A percentile compares a stretch with the other conserved stretches of the same genome.
Conservation (phyloP, 1,284 basidiomycete species). For the Sanghuangporus sanghuang region DNA sequence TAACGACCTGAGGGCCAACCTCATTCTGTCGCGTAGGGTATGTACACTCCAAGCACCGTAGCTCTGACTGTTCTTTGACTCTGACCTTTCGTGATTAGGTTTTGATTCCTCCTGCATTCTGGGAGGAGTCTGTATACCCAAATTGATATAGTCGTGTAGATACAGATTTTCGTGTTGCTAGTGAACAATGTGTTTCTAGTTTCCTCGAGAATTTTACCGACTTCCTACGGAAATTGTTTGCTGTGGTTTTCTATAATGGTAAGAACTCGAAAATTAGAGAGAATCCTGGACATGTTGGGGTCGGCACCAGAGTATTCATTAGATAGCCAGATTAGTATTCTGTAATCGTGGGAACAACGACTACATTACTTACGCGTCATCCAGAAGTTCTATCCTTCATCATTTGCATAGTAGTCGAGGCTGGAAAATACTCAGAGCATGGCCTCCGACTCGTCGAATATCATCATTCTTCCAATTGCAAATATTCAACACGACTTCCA, state of each 20-base stretch:
- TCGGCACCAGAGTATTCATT: neutral
- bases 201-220: too few species aligned
- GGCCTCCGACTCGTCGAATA: neutral
- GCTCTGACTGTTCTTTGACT: neutral
- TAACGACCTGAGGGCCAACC: neutral
- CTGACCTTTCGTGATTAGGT: neutral
- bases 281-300: too few species aligned
- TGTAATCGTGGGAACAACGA: neutral
- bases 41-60: neutral
- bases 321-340: neutral
- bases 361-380: neutral
- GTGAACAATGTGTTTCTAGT: neutral
- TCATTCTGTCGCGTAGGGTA: constrained; percentile 1
- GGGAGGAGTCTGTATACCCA: neutral
- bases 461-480: constrained; percentile 40
- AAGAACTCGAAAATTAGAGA: neutral
- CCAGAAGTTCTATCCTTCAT: neutral
- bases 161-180: neutral
- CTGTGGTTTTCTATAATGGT: too few species aligned
- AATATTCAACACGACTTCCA: constrained; percentile 61
- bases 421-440: neutral
- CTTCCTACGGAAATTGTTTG: too few species aligned
- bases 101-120: constrained; percentile 6
- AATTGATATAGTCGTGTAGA: neutral
- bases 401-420: neutral